Conservation (phyloP, 306 rosid species). For the Prunus mongolica region DNA sequence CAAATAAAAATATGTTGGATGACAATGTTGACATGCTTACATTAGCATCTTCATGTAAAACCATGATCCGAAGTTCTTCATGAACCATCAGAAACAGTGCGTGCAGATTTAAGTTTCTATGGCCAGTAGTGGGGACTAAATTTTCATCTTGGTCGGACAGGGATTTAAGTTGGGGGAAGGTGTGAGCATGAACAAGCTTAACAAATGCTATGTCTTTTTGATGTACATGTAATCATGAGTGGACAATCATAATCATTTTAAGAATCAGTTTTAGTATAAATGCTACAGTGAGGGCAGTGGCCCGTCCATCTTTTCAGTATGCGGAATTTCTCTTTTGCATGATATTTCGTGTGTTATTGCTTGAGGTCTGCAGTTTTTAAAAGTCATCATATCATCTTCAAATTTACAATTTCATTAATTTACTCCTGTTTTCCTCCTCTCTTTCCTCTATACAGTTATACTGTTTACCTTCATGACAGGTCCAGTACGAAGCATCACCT, state of each 20-base stretch:
- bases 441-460: not conserved
- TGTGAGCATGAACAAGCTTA: not conserved
- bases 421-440: not conserved
- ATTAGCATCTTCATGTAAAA: not conserved
- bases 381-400: not conserved
- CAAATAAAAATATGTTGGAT: not conserved
- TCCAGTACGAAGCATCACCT: slow-evolving; percentile 63
- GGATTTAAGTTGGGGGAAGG: not conserved
- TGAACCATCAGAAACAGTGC: not conserved
- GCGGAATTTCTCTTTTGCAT: not conserved
- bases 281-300: not conserved
- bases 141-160: not conserved
- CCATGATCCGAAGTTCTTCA: not conserved
- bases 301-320: not conserved
- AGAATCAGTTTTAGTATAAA: not conserved
- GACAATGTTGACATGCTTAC: not conserved
- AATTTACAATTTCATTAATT: not conserved
- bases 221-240: not conserved
- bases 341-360: not conserved
- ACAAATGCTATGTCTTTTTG: not conserved
- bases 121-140: not conserved
- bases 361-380: not conserved
- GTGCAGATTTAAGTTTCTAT: not conserved
- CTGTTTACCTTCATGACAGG: slow-evolving; percentile 45
- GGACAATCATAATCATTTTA: not conserved